Evolutionary conservation across 441 rosid genomes (phyloP).

Genomic region (Gossypium schwendimanii): DNA sequence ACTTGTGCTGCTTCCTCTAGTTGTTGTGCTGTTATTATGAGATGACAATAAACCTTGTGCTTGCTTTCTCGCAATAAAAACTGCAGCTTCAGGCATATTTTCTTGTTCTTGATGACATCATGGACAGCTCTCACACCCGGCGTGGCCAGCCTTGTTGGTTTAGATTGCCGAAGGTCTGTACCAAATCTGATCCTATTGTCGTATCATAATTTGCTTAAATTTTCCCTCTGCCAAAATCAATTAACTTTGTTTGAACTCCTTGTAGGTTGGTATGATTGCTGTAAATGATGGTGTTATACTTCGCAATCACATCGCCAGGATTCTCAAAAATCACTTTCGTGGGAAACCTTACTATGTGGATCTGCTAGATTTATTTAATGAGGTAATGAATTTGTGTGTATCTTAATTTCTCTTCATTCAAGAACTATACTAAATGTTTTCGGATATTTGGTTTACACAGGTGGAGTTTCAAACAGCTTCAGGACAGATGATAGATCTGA

Average conservation of each 20-base stretch:
- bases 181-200: neutral
- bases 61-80: neutral
- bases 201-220: neutral
- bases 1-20: neutral
- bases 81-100: slow-evolving; percentile 86
- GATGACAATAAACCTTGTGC: neutral
- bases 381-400: slow-evolving; percentile 36
- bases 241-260: neutral
- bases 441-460: slow-evolving; percentile 28
- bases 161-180: slow-evolving; percentile 63
- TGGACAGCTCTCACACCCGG: slow-evolving; percentile 83
- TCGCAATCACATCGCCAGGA: slow-evolving; percentile 73
- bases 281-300: slow-evolving; percentile 67
- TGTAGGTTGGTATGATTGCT: slow-evolving; percentile 75
- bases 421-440: neutral
- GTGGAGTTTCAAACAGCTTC: slow-evolving; percentile 86
- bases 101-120: slow-evolving; percentile 86
- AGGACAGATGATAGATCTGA: slow-evolving; percentile 91
- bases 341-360: slow-evolving; percentile 67
- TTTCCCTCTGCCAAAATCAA: neutral
- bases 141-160: slow-evolving; percentile 95
- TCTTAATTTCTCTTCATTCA: neutral
- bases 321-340: slow-evolving; percentile 68
- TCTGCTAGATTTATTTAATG: slow-evolving; percentile 76
- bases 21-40: neutral